Base-by-base conservation (phyloP, 2,329 filamentous ascomycete genomes). In the Fusarium nisikadoi region DNA sequence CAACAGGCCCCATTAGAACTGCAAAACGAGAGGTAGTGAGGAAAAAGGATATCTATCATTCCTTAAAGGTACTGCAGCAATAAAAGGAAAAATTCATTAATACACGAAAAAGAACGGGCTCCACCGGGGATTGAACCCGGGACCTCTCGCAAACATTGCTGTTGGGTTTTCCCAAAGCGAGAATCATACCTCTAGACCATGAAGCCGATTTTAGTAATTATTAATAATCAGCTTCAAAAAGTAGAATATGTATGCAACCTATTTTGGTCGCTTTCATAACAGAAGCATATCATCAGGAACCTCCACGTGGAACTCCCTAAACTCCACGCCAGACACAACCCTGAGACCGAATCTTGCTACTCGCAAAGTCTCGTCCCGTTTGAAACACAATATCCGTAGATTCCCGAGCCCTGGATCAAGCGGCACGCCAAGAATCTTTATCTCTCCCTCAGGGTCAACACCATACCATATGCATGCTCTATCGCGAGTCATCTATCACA, bases 81-180 rank as follows among this genome's bases (percentile, higher is more conserved):
- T 3, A 8, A 14, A 36, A 54, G 27, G 7, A 4, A 10, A 2
- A 6, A 29, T 8, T 2, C 1, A 4, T 2, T 7, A 10, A 20
- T 11, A 6, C 2, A 16, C 7, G 19, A 13, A 45, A 60, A 70
- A 55, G 3, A 3, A 17, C 9, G 68, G 68, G 68, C 68, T 71
- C 68, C 65, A 80, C 82, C 82, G 82, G 80, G 82, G 80, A 82
- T 83, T 81, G 82, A 83, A 83, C 82, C 81, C 82, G 82, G 81
- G 82, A 82, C 82, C 82, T 83, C 82, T 80, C 77, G 82, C 82
- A 83, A 29, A 10, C 29, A 29, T 7, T 29, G 29, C 29, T 29
- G 9, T 29, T 8, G 29, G 29, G 29, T 29, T 29, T 29, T 8
- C 69, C 69, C 69, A 71, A 71, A 71, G 69, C 64, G 17, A 35